Conservation (phyloP, 1,284 basidiomycete species). For the Apiotrichum akiyoshidainum region DNA sequence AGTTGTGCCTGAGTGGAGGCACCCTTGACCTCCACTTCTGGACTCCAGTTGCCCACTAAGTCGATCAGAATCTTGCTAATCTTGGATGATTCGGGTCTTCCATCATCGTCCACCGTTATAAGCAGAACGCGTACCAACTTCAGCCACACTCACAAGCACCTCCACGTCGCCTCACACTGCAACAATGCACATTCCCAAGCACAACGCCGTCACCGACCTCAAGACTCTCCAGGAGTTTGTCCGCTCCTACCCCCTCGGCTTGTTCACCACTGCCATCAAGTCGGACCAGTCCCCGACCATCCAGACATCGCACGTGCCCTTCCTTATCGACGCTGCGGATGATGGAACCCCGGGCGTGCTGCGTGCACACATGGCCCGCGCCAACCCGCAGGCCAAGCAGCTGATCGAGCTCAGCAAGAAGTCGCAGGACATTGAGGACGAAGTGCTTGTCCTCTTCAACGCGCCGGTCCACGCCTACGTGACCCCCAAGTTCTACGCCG, state of each 20-base stretch:
- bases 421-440: conserved; percentile 26
- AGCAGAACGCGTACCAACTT: too few relatives aligned
- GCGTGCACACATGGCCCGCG: conserved; percentile 47
- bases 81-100: too few relatives aligned
- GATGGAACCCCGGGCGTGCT: conserved; percentile 22
- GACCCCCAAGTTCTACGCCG: conserved; percentile 46
- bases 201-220: conserved; percentile 51
- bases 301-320: conserved; percentile 54
- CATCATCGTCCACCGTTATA: too few relatives aligned
- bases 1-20: too few relatives aligned
- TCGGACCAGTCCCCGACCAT: conserved; percentile 39
- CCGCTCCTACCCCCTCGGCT: conserved; percentile 50
- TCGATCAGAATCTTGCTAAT: too few relatives aligned
- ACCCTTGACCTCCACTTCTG: too few relatives aligned
- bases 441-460: conserved; percentile 48
- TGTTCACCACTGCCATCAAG: conserved; percentile 51
- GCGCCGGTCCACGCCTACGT: conserved; percentile 46
- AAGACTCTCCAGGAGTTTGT: conserved; percentile 50
- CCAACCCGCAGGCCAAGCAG: conserved; percentile 47
- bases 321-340: conserved; percentile 41
- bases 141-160: not conserved
- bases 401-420: conserved; percentile 25
- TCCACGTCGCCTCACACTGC: not conserved
- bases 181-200: conserved; percentile 53
- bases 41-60: too few relatives aligned